A percentile compares a stretch with the other conserved stretches of the same genome.
Evolutionary conservation across 257 asterid species (phyloP).

Genomic region (Schizonepeta tenuifolia): DNA sequence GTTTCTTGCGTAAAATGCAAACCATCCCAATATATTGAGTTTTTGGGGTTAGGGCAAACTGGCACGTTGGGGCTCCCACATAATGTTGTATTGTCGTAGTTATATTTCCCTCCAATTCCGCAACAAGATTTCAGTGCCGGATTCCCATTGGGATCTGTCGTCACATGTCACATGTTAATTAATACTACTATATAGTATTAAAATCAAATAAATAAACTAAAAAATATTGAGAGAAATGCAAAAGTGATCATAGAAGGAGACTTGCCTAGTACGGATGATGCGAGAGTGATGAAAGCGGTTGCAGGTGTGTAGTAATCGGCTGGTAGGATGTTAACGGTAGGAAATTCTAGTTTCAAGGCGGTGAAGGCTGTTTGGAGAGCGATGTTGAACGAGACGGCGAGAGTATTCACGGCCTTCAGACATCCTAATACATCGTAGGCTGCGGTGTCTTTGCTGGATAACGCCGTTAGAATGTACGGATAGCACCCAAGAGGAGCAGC

Average conservation of each 20-base stretch:
- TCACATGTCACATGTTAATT: too few species aligned
- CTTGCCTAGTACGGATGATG: not conserved
- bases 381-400: not conserved
- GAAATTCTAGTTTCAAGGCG: not conserved
- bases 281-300: not conserved
- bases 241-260: too few species aligned
- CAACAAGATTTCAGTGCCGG: slow-evolving; percentile 40
- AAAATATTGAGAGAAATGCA: too few species aligned
- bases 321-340: not conserved
- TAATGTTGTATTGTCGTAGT: slow-evolving; percentile 13
- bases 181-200: too few species aligned
- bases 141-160: not conserved
- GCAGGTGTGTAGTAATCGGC: not conserved
- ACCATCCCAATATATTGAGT: slow-evolving; percentile 45
- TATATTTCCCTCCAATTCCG: slow-evolving; percentile 48
- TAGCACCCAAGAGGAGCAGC: slow-evolving; percentile 33
- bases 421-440: slow-evolving; percentile 35
- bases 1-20: slow-evolving; percentile 40
- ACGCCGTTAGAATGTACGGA: slow-evolving; percentile 32
- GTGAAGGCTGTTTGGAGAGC: slow-evolving; percentile 8
- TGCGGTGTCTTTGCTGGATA: not conserved
- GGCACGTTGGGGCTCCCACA: slow-evolving; percentile 34
- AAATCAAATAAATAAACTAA: too few species aligned
- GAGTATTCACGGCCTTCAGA: slow-evolving; percentile 20
- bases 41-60: slow-evolving; percentile 23